Evolutionary conservation across 2,329 filamentous ascomycete species (phyloP).

Genomic region (Ascomycota sp.): DNA sequence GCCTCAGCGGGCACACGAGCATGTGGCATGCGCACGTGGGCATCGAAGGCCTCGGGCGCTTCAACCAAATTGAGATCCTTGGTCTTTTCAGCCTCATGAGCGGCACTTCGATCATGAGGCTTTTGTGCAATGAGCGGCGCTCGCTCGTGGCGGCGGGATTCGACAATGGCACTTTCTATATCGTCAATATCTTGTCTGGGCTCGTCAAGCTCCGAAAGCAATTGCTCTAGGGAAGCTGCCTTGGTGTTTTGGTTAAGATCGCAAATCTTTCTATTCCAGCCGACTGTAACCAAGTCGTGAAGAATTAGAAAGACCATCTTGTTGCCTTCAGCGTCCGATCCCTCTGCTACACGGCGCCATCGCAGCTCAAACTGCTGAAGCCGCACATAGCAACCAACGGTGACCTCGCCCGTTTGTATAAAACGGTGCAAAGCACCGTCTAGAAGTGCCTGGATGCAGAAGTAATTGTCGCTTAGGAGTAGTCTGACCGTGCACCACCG

Average conservation of each 20-base stretch:
- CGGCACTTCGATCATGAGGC: no score
- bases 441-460: constrained; percentile 31
- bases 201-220: no score
- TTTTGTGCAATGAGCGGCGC: no score
- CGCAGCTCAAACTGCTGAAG: constrained; percentile 19
- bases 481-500: constrained; percentile 23
- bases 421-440: constrained; percentile 22
- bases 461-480: constrained; percentile 27
- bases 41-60: no score
- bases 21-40: no score
- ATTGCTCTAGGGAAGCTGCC: background rate
- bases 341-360: constrained; percentile 4
- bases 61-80: no score
- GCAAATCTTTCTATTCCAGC: constrained; percentile 23
- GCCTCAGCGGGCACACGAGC: no score
- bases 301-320: constrained; percentile 23
- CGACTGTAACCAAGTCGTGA: constrained; percentile 21
- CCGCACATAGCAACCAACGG: constrained; percentile 25
- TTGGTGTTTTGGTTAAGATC: constrained; percentile 3
- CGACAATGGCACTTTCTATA: background rate
- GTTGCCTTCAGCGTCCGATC: background rate
- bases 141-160: no score
- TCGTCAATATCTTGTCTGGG: background rate
- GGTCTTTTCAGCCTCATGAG: no score
- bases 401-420: constrained; percentile 22